Evolutionary conservation across 2,329 filamentous ascomycete species (phyloP).

Genomic region (Magnaporthiopsis rhizophila): DNA sequence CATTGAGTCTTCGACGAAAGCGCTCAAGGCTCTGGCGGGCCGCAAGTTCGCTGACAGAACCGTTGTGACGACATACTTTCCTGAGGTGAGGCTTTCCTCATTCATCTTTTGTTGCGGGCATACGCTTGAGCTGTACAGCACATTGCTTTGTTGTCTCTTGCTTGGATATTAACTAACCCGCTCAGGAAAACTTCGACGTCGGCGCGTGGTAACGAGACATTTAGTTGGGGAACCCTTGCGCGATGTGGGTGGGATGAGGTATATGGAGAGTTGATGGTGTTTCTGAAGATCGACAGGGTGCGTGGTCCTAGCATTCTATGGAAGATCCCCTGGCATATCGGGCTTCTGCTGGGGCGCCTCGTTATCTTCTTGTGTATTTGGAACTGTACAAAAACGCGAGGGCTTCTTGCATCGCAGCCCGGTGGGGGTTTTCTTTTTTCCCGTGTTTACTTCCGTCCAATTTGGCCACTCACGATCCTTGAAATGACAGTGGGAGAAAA

Average conservation of each 20-base stretch:
- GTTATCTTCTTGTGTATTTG: conserved; percentile 8
- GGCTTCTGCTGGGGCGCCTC: not conserved
- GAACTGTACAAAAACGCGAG: conserved; percentile 9
- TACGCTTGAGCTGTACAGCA: not conserved
- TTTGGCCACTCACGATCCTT: no score
- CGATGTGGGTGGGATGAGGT: not conserved
- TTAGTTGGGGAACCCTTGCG: not conserved
- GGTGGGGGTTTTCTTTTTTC: not conserved
- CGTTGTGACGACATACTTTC: conserved; percentile 93
- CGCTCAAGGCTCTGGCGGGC: conserved; percentile 81
- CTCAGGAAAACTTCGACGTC: conserved; percentile 87
- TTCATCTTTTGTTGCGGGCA: not conserved
- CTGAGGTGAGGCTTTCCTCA: conserved; percentile 55
- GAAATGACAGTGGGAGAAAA: no score
- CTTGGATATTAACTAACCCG: conserved; percentile 22
- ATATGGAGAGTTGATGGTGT: not conserved
- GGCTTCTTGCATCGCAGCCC: not conserved
- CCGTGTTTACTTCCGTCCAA: not conserved
- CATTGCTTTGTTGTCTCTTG: not conserved
- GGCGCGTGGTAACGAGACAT: conserved; percentile 62
- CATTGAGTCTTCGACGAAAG: conserved; percentile 70
- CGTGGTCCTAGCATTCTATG: not conserved
- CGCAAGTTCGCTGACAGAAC: conserved; percentile 95
- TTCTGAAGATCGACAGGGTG: not conserved
- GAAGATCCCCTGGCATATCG: not conserved